Conservation (phyloP, 495 filamentous ascomycete species). For the Aspergillus panamensis region DNA sequence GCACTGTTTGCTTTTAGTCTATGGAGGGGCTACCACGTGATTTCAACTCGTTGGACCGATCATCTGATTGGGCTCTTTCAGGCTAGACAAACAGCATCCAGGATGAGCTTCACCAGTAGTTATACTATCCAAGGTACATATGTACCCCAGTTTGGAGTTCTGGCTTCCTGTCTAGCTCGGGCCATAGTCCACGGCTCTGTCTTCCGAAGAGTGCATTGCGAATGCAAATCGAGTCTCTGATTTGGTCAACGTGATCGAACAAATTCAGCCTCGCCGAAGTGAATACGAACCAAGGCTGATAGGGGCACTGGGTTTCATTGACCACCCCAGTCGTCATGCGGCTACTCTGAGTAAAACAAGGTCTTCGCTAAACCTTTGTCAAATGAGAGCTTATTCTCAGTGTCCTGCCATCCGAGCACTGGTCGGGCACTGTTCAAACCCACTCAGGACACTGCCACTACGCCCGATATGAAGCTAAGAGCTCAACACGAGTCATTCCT, state of each 20-base stretch:
- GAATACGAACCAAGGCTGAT: background rate
- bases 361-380: background rate
- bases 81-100: too few species aligned
- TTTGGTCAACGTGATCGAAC: too few species aligned
- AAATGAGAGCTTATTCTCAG: background rate
- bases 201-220: too few species aligned
- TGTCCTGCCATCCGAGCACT: background rate
- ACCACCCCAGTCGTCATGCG: background rate
- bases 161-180: too few species aligned
- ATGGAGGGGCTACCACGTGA: background rate
- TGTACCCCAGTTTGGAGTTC: too few species aligned
- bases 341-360: background rate
- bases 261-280: background rate
- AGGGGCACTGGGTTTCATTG: background rate
- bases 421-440: background rate
- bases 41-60: background rate
- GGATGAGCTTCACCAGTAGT: too few species aligned
- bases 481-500: too few species aligned
- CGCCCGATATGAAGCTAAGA: background rate
- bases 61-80: too few species aligned
- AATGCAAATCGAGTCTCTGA: too few species aligned
- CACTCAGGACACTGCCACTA: background rate
- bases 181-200: too few species aligned
- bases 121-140: too few species aligned
- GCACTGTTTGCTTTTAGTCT: constrained; percentile 21